Conservation (phyloP, 169 alveolate genomes). For the Eimeria necatrix region DNA sequence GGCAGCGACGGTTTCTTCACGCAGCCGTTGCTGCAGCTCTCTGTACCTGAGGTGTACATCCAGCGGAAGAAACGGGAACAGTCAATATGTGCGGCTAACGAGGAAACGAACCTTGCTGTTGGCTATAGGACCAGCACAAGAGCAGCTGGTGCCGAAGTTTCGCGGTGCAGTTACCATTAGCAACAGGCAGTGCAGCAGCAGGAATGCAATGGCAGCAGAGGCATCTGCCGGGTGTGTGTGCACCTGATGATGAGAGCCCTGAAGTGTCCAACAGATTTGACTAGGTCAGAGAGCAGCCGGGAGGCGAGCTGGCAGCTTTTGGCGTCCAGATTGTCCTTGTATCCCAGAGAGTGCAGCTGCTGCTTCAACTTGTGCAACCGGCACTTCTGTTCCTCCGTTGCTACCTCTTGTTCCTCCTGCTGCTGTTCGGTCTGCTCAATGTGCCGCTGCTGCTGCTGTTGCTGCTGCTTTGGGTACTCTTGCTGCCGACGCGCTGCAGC, state of each 20-base stretch:
- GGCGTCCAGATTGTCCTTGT: not conserved
- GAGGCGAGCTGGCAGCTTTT: not conserved
- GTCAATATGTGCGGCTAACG: not conserved
- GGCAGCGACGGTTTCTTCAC: constrained; percentile 6
- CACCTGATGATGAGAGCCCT: constrained; percentile 49
- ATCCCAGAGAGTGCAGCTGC: constrained; percentile 39
- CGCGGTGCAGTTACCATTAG: not conserved
- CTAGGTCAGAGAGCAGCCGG: not conserved
- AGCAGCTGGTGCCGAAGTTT: not conserved
- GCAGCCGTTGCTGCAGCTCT: constrained; percentile 71
- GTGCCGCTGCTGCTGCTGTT: not conserved
- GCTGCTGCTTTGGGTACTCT: not conserved
- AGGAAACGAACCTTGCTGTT: not conserved
- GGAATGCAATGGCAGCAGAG: constrained; percentile 19
- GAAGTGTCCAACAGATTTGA: constrained; percentile 16
- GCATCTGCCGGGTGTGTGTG: not conserved
- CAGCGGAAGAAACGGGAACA: constrained; percentile 33
- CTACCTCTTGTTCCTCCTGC: not conserved
- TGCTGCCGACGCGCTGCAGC: not conserved
- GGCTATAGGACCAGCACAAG: not conserved
- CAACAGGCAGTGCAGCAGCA: not conserved
- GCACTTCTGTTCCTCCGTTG: not conserved
- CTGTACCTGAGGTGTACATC: constrained; percentile 34
- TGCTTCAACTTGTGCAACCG: constrained; percentile 35
- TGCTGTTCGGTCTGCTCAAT: not conserved